Evolutionary conservation across 306 rosid species (phyloP).

Genomic region (Pterocarpus macrocarpus): DNA sequence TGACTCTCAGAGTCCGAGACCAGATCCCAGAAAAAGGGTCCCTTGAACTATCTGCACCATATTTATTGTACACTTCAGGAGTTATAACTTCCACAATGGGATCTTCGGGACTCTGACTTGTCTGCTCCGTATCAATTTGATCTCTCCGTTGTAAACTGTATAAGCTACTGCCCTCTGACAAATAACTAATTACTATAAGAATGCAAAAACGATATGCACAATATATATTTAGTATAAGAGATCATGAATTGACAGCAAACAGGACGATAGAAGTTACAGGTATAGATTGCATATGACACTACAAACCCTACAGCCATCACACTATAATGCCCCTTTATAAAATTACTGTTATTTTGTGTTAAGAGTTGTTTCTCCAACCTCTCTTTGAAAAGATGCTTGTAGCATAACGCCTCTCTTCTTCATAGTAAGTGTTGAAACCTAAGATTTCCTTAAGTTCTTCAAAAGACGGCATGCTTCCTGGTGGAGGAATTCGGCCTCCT

Average conservation of each 20-base stretch:
- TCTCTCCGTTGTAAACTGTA: constrained; percentile 69
- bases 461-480: constrained; percentile 94
- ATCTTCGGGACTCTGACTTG: constrained; percentile 69
- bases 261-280: constrained; percentile 25
- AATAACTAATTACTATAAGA: constrained; percentile 64
- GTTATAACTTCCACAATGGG: constrained; percentile 92
- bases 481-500: constrained; percentile 97
- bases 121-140: constrained; percentile 73
- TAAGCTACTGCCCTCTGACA: constrained; percentile 78
- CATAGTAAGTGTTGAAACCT: constrained; percentile 89
- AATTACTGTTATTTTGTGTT: background rate
- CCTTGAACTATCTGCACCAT: constrained; percentile 78
- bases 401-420: constrained; percentile 91
- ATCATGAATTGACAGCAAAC: constrained; percentile 14
- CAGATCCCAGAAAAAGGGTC: constrained; percentile 79
- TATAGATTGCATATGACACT: constrained; percentile 15
- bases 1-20: constrained; percentile 87
- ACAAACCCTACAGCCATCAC: constrained; percentile 37
- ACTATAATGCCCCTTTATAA: constrained; percentile 11
- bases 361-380: constrained; percentile 61
- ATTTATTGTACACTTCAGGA: constrained; percentile 84
- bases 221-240: constrained; percentile 28
- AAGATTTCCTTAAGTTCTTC: constrained; percentile 87
- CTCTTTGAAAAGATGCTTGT: constrained; percentile 58
- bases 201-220: constrained; percentile 41